phyloP scores from a whole-genome alignment of 2,329 filamentous ascomycete genomes.

The Aspergillus proliferans region DNA sequence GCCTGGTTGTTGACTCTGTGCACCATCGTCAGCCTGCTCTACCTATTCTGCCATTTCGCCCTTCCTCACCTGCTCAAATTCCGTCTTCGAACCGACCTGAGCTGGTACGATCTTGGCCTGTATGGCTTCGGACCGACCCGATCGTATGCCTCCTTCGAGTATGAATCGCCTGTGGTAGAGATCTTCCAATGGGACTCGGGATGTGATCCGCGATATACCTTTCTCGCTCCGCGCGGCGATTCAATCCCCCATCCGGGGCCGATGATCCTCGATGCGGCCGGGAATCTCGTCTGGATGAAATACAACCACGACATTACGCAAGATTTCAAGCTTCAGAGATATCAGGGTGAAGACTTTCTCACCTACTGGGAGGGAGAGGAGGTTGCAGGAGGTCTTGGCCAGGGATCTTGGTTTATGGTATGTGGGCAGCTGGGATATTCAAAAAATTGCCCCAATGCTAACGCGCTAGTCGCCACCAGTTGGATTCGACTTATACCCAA shows the following conservation, averaged over 20 bases:
- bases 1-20: background rate
- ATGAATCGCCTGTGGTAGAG: constrained; percentile 22
- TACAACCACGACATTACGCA: constrained; percentile 18
- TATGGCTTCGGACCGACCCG: constrained; percentile 26
- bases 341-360: constrained; percentile 17
- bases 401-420: constrained; percentile 23
- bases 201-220: constrained; percentile 25
- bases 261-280: constrained; percentile 22
- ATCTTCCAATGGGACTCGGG: constrained; percentile 16
- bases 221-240: constrained; percentile 27
- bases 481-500: constrained; percentile 19
- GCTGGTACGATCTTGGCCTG: constrained; percentile 24
- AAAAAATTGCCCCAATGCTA: background rate
- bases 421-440: background rate
- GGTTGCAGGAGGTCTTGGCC: constrained; percentile 11
- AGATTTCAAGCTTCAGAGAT: constrained; percentile 21
- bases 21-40: constrained; percentile 5
- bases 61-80: constrained; percentile 14
- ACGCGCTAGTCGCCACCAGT: constrained; percentile 6
- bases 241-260: constrained; percentile 21
- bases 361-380: constrained; percentile 23
- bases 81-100: constrained; percentile 11
- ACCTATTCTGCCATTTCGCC: constrained; percentile 13
- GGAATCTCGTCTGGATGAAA: constrained; percentile 23
- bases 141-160: constrained; percentile 23